These are phyloP conservation scores for Calonectria crousiana DNA, from an alignment of 2,329 filamentous ascomycete genomes.

Conservation along the genomic window DNA sequence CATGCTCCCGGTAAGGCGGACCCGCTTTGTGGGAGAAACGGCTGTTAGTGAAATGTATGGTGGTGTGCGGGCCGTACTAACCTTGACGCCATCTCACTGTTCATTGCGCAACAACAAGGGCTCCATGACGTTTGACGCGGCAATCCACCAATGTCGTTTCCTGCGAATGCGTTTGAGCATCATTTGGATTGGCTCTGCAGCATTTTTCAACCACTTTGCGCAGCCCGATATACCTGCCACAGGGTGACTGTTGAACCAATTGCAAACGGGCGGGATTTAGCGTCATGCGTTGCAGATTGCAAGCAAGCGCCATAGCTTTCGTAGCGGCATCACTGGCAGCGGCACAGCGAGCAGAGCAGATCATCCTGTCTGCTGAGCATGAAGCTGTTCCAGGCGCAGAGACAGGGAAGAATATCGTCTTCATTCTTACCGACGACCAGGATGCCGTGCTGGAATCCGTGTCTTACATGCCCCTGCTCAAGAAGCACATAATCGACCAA, in stretches of 20 bases:
- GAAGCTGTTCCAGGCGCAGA: neutral
- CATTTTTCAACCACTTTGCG: neutral
- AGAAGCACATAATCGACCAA: constrained; percentile 67
- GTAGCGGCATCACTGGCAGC: neutral
- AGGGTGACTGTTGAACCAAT: neutral
- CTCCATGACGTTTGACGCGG: constrained; percentile 15
- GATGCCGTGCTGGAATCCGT: constrained; percentile 72
- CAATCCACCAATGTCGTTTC: neutral
- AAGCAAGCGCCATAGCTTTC: neutral
- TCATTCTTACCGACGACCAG: constrained; percentile 78
- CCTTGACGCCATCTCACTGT: constrained; percentile 36
- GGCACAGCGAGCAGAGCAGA: neutral
- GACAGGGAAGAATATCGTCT: constrained; percentile 67
- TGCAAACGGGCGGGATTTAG: neutral
- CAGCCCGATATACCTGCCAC: too few species aligned
- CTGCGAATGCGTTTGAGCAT: neutral
- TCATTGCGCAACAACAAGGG: constrained; percentile 31
- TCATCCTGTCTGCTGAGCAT: neutral
- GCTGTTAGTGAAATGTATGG: constrained; percentile 32
- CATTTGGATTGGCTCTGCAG: neutral
- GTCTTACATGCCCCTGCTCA: constrained; percentile 69
- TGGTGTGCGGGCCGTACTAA: neutral
- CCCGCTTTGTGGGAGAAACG: neutral
- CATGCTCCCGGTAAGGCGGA: neutral
- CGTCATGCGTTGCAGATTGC: constrained; percentile 28